Evolutionary conservation across 345 rosid species (phyloP).

Genomic region (Lagerstroemia speciosa): DNA sequence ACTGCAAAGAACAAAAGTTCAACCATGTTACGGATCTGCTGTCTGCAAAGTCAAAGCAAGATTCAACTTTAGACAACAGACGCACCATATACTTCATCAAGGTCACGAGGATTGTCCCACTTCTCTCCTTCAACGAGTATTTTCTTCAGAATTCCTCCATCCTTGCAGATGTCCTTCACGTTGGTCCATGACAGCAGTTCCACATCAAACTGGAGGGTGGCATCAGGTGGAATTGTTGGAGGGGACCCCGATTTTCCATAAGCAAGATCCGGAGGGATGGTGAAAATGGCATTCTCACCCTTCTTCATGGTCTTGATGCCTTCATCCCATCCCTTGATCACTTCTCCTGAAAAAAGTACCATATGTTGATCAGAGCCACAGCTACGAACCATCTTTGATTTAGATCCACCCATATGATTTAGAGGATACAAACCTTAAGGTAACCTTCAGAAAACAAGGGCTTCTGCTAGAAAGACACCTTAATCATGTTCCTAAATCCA

Average conservation of each 20-base stretch:
- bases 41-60: too few relatives aligned
- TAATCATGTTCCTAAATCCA: too few relatives aligned
- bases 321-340: conserved; percentile 93
- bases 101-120: conserved; percentile 22
- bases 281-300: conserved; percentile 75
- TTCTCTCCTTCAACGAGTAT: conserved; percentile 14
- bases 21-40: too few relatives aligned
- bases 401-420: too few relatives aligned
- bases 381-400: too few relatives aligned
- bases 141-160: conserved; percentile 22
- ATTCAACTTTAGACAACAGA: too few relatives aligned
- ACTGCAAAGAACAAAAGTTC: too few relatives aligned
- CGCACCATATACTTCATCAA: conserved; percentile 19
- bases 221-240: conserved; percentile 77
- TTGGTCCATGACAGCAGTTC: conserved; percentile 39
- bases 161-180: conserved; percentile 20
- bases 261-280: conserved; percentile 76
- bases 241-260: conserved; percentile 86
- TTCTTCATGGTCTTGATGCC: conserved; percentile 98
- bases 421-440: too few relatives aligned
- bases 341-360: conserved; percentile 82
- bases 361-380: too few relatives aligned
- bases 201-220: conserved; percentile 83
- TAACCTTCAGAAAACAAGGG: too few relatives aligned
- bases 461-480: too few relatives aligned